Conservation (phyloP, 1,284 basidiomycete genomes). For the Irpex sp. region DNA sequence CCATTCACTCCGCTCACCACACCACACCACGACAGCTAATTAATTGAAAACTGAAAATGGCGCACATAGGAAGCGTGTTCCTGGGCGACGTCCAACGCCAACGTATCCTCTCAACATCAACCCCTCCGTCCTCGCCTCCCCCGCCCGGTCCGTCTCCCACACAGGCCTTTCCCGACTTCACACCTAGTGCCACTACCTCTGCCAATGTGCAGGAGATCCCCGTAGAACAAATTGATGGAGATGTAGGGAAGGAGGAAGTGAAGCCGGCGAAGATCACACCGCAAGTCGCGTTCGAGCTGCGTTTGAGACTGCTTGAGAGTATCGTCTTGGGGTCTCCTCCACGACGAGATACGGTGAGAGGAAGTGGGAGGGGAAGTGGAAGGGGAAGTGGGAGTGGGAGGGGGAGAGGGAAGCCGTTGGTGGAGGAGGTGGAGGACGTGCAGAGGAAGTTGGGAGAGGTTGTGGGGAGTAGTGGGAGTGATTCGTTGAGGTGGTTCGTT, state of each 20-base stretch:
- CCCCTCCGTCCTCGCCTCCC: constrained; percentile 58
- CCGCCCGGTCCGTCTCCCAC: constrained; percentile 29
- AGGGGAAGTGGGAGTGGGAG: no score
- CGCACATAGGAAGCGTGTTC: constrained; percentile 62
- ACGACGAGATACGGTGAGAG: no score
- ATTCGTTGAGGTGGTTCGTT: constrained; percentile 58
- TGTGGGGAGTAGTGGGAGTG: constrained; percentile 60
- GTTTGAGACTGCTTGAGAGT: constrained; percentile 72
- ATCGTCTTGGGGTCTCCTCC: constrained; percentile 63
- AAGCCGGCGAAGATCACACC: constrained; percentile 39
- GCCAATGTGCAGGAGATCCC: no score
- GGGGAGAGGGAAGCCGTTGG: constrained; percentile 43
- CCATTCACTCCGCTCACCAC: background rate
- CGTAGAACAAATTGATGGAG: no score
- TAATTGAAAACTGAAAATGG: background rate
- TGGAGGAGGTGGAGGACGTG: constrained; percentile 52
- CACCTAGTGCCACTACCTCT: no score
- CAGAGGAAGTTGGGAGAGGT: constrained; percentile 50
- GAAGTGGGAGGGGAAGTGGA: no score
- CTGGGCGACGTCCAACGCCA: constrained; percentile 64
- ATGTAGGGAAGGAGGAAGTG: background rate
- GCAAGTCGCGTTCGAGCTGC: constrained; percentile 59
- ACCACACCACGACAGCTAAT: background rate
- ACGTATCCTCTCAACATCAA: constrained; percentile 53
- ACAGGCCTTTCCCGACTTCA: background rate